Evolutionary conservation across 345 rosid species (phyloP).

Genomic region (Xanthoceras sorbifolium): DNA sequence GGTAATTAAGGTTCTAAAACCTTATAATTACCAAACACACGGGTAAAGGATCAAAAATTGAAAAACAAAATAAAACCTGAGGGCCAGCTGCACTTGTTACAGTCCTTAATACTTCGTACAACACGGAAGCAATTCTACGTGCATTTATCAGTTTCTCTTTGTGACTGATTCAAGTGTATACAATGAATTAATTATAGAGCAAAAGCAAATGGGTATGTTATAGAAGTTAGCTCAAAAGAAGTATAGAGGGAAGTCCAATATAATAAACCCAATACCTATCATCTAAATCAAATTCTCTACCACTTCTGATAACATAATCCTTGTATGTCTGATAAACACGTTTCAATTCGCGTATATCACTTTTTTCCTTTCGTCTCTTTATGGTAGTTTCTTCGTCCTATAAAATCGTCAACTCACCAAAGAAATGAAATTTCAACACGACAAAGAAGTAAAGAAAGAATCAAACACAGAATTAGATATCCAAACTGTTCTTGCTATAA

Average conservation of each 20-base stretch:
- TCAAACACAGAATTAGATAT: background rate
- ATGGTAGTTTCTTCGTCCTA: conserved; percentile 73
- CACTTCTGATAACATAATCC: conserved; percentile 54
- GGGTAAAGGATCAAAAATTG: conserved; percentile 5
- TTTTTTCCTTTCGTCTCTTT: conserved; percentile 46
- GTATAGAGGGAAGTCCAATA: background rate
- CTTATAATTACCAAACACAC: background rate
- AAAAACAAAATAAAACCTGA: conserved; percentile 48
- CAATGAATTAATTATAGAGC: conserved; percentile 16
- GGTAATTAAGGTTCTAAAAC: background rate
- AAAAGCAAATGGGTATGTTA: background rate
- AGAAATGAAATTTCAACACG: background rate
- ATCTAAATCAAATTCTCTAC: conserved; percentile 49
- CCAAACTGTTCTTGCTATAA: background rate
- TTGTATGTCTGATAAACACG: conserved; percentile 71
- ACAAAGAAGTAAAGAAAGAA: background rate
- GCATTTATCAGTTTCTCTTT: conserved; percentile 65
- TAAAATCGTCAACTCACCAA: conserved; percentile 14
- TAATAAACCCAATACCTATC: conserved; percentile 40
- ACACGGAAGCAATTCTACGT: conserved; percentile 63
- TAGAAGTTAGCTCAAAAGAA: conserved; percentile 12
- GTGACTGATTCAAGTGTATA: conserved; percentile 30
- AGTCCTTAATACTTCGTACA: conserved; percentile 70
- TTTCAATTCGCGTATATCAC: conserved; percentile 71
- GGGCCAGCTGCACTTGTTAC: conserved; percentile 59